A percentile compares a stretch with the other conserved stretches of the same genome.
Conservation (phyloP, 2,329 filamentous ascomycete species). For the Colletotrichum sp. region DNA sequence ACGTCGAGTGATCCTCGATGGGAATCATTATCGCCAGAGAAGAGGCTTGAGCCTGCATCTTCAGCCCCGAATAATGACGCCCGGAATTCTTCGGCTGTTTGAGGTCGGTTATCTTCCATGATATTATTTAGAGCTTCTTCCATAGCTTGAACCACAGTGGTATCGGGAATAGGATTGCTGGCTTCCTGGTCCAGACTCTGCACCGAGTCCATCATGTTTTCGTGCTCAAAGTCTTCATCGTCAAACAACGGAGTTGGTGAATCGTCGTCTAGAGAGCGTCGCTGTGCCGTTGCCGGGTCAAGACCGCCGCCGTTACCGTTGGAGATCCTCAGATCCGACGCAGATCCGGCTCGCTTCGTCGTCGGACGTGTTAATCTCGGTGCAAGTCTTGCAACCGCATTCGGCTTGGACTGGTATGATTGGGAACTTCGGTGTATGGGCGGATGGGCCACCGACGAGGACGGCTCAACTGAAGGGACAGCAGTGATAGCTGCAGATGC, state of each 20-base stretch:
- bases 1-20: slow-evolving; percentile 66
- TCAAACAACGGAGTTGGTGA: slow-evolving; percentile 69
- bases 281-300: slow-evolving; percentile 47
- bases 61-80: slow-evolving; percentile 71
- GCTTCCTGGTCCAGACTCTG: slow-evolving; percentile 79
- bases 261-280: slow-evolving; percentile 75
- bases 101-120: slow-evolving; percentile 72
- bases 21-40: slow-evolving; percentile 64
- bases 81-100: slow-evolving; percentile 68
- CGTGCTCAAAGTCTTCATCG: slow-evolving; percentile 78
- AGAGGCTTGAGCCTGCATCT: slow-evolving; percentile 53
- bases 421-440: slow-evolving; percentile 29
- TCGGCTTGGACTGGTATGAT: slow-evolving; percentile 49
- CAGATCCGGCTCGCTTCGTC: slow-evolving; percentile 49
- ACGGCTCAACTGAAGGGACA: neutral
- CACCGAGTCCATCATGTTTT: slow-evolving; percentile 73
- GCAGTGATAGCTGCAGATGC: slow-evolving; percentile 43
- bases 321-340: slow-evolving; percentile 49
- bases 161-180: slow-evolving; percentile 69
- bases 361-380: slow-evolving; percentile 46
- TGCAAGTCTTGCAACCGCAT: slow-evolving; percentile 46
- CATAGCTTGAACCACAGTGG: slow-evolving; percentile 87
- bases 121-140: slow-evolving; percentile 92
- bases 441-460: neutral
- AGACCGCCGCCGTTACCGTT: slow-evolving; percentile 40